Conservation (phyloP, 768 basidiomycete genomes). For the Kondoa malvinella region DNA sequence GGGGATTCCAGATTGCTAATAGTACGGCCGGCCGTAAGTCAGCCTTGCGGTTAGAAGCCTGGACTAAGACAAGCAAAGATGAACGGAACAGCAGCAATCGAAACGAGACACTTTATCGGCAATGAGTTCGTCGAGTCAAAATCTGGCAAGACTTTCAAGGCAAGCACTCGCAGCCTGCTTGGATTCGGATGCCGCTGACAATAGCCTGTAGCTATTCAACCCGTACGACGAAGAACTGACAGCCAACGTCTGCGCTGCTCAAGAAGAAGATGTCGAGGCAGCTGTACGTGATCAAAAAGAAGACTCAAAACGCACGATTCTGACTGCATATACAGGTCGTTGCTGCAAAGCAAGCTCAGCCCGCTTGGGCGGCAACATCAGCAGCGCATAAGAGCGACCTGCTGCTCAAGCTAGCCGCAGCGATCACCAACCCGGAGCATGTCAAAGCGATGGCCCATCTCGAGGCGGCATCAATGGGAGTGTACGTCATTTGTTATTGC, state of each 20-base stretch:
- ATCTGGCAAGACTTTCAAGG: slow-evolving; percentile 5
- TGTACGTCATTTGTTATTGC: not conserved
- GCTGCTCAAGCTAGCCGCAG: slow-evolving; percentile 22
- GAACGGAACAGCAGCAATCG: slow-evolving; percentile 1
- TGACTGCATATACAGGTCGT: not conserved
- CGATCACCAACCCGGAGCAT: slow-evolving; percentile 18
- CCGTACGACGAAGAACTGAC: slow-evolving; percentile 10
- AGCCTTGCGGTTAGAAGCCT: too few relatives aligned
- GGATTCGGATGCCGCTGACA: too few relatives aligned
- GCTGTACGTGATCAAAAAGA: slow-evolving; percentile 6
- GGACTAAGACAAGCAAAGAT: too few relatives aligned
- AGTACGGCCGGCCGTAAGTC: too few relatives aligned
- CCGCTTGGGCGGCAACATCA: slow-evolving; percentile 5
- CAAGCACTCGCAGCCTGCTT: too few relatives aligned
- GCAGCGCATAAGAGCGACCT: not conserved
- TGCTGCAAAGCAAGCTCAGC: slow-evolving; percentile 13
- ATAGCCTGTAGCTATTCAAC: too few relatives aligned
- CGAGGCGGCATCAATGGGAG: not conserved
- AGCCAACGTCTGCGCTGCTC: slow-evolving; percentile 7
- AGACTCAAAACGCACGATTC: not conserved
- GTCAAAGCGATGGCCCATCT: slow-evolving; percentile 3
- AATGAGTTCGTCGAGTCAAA: slow-evolving; percentile 5
- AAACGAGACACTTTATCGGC: slow-evolving; percentile 17
- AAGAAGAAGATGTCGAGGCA: slow-evolving; percentile 15
- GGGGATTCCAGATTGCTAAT: too few relatives aligned